Evolutionary conservation across 306 rosid species (phyloP).

Genomic region (Cucurbita argyrosperma): DNA sequence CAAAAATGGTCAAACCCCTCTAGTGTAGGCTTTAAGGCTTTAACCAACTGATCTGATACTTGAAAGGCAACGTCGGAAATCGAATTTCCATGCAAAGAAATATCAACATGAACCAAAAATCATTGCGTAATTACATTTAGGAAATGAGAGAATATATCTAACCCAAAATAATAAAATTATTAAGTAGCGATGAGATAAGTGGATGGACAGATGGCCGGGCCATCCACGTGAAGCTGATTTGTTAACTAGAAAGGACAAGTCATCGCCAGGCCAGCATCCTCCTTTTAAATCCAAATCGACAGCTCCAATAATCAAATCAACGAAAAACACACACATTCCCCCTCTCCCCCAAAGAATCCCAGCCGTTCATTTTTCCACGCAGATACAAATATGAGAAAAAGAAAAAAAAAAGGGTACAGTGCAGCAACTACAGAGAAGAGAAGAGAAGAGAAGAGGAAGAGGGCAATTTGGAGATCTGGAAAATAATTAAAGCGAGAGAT

Average conservation of each 20-base stretch:
- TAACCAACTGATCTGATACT: neutral
- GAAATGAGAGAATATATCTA: neutral
- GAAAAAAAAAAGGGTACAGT: neutral
- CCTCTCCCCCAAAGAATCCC: neutral
- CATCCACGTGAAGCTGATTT: neutral
- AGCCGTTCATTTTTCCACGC: neutral
- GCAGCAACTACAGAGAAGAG: neutral
- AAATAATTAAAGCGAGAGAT: conserved; percentile 2
- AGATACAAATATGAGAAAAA: neutral
- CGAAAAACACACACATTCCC: neutral
- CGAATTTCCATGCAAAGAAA: neutral
- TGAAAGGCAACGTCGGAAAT: neutral
- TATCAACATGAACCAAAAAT: neutral
- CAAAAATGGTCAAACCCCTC: neutral
- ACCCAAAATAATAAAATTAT: neutral
- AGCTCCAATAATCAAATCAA: neutral
- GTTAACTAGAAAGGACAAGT: neutral
- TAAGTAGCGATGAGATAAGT: neutral
- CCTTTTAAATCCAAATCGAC: neutral
- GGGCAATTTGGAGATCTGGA: conserved; percentile 7
- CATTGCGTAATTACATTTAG: neutral
- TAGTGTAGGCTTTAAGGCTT: no score
- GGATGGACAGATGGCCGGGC: neutral
- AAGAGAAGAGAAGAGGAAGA: neutral
- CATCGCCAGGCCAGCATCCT: neutral